Percentiles rank a stretch among this genome's conserved stretches.
Conservation (phyloP, 768 basidiomycete species). For the Leccinum rimulosum region DNA sequence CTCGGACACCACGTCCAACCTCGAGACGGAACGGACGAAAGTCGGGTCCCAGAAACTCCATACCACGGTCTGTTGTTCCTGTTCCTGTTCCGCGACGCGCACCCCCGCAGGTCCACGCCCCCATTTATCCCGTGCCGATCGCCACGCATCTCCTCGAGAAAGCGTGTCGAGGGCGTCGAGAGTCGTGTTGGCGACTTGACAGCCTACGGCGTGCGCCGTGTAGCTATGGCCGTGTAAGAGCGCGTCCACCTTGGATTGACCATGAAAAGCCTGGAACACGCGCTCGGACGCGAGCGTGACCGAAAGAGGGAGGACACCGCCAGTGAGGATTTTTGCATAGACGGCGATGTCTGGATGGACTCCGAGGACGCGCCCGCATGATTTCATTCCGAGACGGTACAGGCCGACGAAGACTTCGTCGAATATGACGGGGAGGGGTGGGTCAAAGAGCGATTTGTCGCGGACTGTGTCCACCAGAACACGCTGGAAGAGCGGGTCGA, state of each 20-base stretch:
- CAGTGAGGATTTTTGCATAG: conserved; percentile 91
- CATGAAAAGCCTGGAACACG: conserved; percentile 78
- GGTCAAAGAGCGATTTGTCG: conserved; percentile 33
- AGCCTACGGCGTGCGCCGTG: conserved; percentile 91
- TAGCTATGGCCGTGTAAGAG: conserved; percentile 95
- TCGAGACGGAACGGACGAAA: conserved; percentile 66
- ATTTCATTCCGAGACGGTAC: conserved; percentile 78
- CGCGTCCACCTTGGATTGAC: conserved; percentile 76
- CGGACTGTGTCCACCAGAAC: conserved; percentile 82
- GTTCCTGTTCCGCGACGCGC: background rate
- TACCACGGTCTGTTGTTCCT: conserved; percentile 30
- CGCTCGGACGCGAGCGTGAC: conserved; percentile 78
- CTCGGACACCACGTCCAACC: conserved; percentile 54
- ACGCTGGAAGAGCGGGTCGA: conserved; percentile 95
- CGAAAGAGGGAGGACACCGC: conserved; percentile 85
- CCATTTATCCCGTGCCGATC: conserved; percentile 61
- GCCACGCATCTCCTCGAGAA: conserved; percentile 53
- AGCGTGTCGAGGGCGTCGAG: conserved; percentile 61
- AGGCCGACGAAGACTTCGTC: conserved; percentile 96
- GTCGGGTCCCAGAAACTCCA: conserved; percentile 90
- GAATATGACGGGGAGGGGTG: conserved; percentile 84
- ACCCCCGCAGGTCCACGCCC: background rate
- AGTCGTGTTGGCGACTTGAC: conserved; percentile 84
- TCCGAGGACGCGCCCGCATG: conserved; percentile 63
- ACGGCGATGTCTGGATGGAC: conserved; percentile 84